A percentile compares a stretch with the other conserved stretches of the same genome.
Evolutionary conservation across 1,139 yeast species (phyloP).

Genomic region (Candida sanyaensis): DNA sequence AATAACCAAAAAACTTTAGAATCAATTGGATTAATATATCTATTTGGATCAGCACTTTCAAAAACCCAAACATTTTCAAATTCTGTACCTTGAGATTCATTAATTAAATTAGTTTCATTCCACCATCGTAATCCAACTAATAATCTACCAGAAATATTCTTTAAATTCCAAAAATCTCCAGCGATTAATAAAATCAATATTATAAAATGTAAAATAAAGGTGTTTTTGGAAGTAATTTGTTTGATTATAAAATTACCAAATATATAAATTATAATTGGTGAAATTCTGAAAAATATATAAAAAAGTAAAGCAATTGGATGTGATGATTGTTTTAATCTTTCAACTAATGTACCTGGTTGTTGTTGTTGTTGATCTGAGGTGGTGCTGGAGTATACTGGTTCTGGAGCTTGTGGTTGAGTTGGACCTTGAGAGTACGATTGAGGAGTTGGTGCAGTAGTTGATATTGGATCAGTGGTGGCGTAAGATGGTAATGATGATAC

Average conservation of each 20-base stretch:
- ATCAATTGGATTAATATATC: constrained; percentile 89
- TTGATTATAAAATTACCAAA: constrained; percentile 65
- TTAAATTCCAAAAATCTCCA: constrained; percentile 92
- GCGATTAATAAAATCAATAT: constrained; percentile 72
- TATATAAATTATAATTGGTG: constrained; percentile 65
- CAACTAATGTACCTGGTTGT: constrained; percentile 19
- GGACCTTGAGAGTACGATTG: constrained; percentile 7
- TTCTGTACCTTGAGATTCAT: constrained; percentile 41
- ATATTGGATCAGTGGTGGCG: background rate
- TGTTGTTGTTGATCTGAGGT: constrained; percentile 12
- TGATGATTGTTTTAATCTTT: constrained; percentile 57
- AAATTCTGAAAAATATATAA: constrained; percentile 62
- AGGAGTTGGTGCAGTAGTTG: constrained; percentile 6
- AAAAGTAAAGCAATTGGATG: constrained; percentile 77
- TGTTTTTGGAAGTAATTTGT: constrained; percentile 43
- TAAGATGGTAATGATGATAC: constrained; percentile 8
- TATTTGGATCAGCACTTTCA: constrained; percentile 80
- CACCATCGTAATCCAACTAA: constrained; percentile 95
- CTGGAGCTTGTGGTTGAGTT: constrained; percentile 1
- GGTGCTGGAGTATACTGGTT: constrained; percentile 5
- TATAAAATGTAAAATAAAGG: constrained; percentile 77
- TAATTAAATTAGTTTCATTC: constrained; percentile 61
- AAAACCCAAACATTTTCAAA: constrained; percentile 82
- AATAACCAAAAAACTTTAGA: constrained; percentile 86
- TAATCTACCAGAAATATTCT: constrained; percentile 86